These are phyloP conservation scores for Sporothrix mexicana DNA, from an alignment of 2,329 filamentous ascomycete genomes.

Conservation along the genomic window DNA sequence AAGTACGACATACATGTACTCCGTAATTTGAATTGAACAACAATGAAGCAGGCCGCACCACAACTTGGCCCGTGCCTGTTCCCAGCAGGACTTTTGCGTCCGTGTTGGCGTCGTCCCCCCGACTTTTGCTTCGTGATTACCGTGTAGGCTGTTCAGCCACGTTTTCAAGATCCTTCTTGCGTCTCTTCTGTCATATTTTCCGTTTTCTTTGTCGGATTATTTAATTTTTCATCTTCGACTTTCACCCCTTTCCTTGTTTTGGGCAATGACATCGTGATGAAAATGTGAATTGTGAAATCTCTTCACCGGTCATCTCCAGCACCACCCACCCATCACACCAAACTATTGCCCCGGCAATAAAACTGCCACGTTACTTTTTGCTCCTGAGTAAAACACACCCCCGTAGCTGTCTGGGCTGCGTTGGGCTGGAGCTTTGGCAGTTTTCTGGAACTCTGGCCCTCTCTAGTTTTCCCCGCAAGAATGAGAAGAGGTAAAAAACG, in stretches of 20 bases:
- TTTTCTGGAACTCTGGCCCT: neutral
- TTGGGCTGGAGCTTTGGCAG: neutral
- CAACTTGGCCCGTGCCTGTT: neutral
- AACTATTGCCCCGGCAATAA: neutral
- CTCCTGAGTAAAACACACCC: neutral
- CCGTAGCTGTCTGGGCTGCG: neutral
- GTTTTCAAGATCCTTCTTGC: neutral
- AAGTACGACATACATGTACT: no score
- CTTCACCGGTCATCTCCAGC: conserved; percentile 8
- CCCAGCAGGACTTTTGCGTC: neutral
- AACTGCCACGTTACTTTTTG: neutral
- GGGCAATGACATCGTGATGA: conserved; percentile 1
- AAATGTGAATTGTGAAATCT: neutral
- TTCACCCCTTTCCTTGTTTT: conserved; percentile 1
- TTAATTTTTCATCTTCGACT: neutral
- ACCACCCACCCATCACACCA: neutral
- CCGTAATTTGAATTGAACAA: neutral
- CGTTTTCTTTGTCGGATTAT: neutral
- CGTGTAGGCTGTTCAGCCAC: conserved; percentile 5
- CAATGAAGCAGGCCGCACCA: neutral
- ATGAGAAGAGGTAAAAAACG: conserved; percentile 8
- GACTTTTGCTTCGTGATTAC: conserved; percentile 12
- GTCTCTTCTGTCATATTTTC: neutral
- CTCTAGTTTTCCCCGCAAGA: neutral
- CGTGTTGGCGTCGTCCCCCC: neutral